Evolutionary conservation across 805 yeast species (phyloP).

Genomic region (Starmera amethionina): DNA sequence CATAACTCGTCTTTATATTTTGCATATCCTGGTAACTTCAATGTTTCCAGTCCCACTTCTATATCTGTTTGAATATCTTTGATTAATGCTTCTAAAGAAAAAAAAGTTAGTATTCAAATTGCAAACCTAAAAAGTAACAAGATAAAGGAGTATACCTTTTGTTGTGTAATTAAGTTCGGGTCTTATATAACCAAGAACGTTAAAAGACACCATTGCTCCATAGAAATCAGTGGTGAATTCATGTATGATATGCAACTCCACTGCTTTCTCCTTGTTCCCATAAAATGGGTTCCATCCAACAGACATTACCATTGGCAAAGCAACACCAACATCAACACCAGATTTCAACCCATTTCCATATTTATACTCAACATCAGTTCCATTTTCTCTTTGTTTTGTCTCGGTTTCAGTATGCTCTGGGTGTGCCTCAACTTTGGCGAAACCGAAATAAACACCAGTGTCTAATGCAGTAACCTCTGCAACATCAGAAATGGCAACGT

Average conservation of each 20-base stretch:
- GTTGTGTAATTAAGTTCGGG: slow-evolving; percentile 85
- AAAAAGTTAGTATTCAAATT: slow-evolving; percentile 1
- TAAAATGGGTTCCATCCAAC: slow-evolving; percentile 95
- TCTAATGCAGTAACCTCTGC: slow-evolving; percentile 30
- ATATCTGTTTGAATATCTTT: slow-evolving; percentile 79
- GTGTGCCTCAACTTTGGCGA: slow-evolving; percentile 29
- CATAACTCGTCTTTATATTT: slow-evolving; percentile 15
- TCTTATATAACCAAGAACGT: slow-evolving; percentile 79
- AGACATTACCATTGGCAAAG: slow-evolving; percentile 87
- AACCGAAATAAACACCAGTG: slow-evolving; percentile 91
- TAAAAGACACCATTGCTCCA: slow-evolving; percentile 66
- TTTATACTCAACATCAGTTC: slow-evolving; percentile 41
- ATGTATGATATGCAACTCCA: slow-evolving; percentile 81
- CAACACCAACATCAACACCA: slow-evolving; percentile 30
- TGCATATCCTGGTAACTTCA: slow-evolving; percentile 33
- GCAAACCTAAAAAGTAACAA: neutral
- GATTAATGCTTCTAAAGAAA: slow-evolving; percentile 66
- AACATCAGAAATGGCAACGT: slow-evolving; percentile 52
- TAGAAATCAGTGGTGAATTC: slow-evolving; percentile 61
- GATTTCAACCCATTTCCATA: slow-evolving; percentile 42
- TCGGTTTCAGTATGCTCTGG: slow-evolving; percentile 10
- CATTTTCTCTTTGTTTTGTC: slow-evolving; percentile 24
- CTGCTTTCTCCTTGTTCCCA: slow-evolving; percentile 69
- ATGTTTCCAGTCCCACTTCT: slow-evolving; percentile 44
- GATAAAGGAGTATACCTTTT: slow-evolving; percentile 20